Evolutionary conservation across 441 rosid genomes (phyloP).

Genomic region (Daphne laureola): DNA sequence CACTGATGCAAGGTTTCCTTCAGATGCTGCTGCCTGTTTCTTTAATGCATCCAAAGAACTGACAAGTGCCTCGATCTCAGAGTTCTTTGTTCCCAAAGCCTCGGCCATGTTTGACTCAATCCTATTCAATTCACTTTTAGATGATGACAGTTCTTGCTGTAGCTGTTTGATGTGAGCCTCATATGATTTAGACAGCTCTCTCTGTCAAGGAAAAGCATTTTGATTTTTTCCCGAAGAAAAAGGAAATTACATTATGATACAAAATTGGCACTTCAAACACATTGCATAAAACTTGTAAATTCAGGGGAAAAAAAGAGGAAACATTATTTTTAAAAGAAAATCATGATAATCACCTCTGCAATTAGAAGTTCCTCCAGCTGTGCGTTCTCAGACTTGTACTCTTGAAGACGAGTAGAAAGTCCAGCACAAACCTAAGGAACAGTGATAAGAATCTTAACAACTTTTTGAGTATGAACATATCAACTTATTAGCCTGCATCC

Average conservation of each 20-base stretch:
- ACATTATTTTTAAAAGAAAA: slow-evolving; percentile 12
- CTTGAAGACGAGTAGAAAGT: slow-evolving; percentile 94
- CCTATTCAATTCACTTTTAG: slow-evolving; percentile 69
- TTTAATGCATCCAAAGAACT: slow-evolving; percentile 71
- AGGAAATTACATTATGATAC: no score
- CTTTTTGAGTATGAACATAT: no score
- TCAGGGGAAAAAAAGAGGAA: slow-evolving; percentile 4
- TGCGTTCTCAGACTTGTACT: slow-evolving; percentile 91
- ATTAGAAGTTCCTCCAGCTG: slow-evolving; percentile 98
- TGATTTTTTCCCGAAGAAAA: slow-evolving; percentile 4
- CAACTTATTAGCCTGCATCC: no score
- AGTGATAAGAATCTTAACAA: not conserved
- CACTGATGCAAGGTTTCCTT: slow-evolving; percentile 85
- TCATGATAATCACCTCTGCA: slow-evolving; percentile 60
- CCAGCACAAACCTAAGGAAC: slow-evolving; percentile 81
- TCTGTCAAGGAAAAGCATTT: slow-evolving; percentile 40
- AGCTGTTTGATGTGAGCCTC: slow-evolving; percentile 83
- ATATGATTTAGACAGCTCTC: slow-evolving; percentile 85
- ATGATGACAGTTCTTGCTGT: slow-evolving; percentile 68
- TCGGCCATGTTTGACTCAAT: slow-evolving; percentile 79
- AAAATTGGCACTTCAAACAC: slow-evolving; percentile 15
- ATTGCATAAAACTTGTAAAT: slow-evolving; percentile 12
- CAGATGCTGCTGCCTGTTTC: slow-evolving; percentile 75
- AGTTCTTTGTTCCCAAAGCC: slow-evolving; percentile 85
- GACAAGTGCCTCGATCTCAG: slow-evolving; percentile 82